phyloP scores from a whole-genome alignment of 805 yeast species.

The Ogataea saltuana region DNA sequence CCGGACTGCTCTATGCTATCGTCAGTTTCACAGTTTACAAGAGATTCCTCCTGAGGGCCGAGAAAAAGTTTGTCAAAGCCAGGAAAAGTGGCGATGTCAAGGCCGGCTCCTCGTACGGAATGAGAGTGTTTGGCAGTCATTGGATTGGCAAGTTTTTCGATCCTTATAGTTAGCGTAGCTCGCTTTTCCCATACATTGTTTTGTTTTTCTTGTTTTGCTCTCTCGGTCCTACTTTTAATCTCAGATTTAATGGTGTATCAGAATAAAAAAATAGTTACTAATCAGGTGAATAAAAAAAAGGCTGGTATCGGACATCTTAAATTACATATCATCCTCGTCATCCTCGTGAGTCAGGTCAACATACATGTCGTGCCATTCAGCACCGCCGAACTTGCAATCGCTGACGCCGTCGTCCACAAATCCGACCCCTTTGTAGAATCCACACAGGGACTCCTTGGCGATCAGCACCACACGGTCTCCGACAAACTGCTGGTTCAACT shows the following conservation, averaged over 20 bases:
- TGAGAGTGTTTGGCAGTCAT: constrained; percentile 55
- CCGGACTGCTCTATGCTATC: constrained; percentile 56
- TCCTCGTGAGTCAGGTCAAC: constrained; percentile 44
- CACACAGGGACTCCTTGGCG: constrained; percentile 65
- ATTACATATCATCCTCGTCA: constrained; percentile 38
- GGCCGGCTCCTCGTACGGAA: constrained; percentile 57
- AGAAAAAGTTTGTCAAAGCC: constrained; percentile 41
- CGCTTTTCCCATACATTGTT: neutral
- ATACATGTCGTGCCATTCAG: constrained; percentile 60
- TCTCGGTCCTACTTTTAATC: neutral
- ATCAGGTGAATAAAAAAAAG: neutral
- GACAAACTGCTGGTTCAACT: constrained; percentile 81
- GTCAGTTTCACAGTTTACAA: constrained; percentile 42
- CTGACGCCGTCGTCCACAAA: constrained; percentile 71
- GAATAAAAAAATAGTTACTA: neutral
- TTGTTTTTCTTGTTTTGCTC: constrained; percentile 2
- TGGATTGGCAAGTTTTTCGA: constrained; percentile 56
- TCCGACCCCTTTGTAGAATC: constrained; percentile 82
- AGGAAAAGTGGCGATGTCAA: constrained; percentile 39
- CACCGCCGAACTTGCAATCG: constrained; percentile 57
- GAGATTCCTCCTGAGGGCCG: constrained; percentile 38
- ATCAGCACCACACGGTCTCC: constrained; percentile 76
- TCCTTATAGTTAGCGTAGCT: constrained; percentile 35
- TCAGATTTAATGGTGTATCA: neutral
- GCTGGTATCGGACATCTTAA: no score